A percentile compares a stretch with the other conserved stretches of the same genome.
Conservation (phyloP, 306 rosid genomes). For the Sechiopsis laciniata region DNA sequence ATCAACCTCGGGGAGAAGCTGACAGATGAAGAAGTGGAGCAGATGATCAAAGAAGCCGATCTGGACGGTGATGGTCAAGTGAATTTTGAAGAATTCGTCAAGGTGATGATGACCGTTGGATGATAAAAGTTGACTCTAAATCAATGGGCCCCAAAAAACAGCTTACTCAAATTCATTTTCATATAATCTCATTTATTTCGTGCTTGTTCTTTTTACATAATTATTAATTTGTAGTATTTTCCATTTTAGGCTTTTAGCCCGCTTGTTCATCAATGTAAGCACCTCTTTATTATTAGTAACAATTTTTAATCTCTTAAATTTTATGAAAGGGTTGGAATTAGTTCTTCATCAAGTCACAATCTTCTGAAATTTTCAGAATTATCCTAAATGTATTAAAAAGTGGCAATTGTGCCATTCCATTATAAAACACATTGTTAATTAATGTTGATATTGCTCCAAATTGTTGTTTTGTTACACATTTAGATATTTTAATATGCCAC, state of each 20-base stretch:
- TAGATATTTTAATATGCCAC: no score
- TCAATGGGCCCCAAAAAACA: neutral
- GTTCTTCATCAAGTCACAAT: no score
- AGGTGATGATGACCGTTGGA: conserved; percentile 83
- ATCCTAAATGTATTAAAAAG: no score
- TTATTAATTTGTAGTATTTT: conserved; percentile 9
- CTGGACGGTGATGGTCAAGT: conserved; percentile 97
- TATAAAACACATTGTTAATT: no score
- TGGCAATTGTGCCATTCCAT: no score
- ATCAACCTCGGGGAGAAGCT: conserved; percentile 82
- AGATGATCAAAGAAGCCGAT: conserved; percentile 92
- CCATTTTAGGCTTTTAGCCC: neutral
- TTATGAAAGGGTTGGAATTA: no score
- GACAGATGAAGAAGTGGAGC: conserved; percentile 83
- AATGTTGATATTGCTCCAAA: no score
- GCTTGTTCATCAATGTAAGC: conserved; percentile 3
- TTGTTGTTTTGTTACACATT: no score
- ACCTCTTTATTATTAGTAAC: neutral
- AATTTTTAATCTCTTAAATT: neutral
- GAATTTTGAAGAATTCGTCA: conserved; percentile 82
- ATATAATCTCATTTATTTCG: conserved; percentile 10
- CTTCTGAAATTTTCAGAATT: no score
- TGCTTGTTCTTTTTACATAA: neutral
- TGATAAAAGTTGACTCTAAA: conserved; percentile 11
- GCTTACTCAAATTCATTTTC: conserved; percentile 29